These are phyloP conservation scores for Termitomyces sp. DNA, from an alignment of 768 basidiomycete species.

Conservation along the genomic window DNA sequence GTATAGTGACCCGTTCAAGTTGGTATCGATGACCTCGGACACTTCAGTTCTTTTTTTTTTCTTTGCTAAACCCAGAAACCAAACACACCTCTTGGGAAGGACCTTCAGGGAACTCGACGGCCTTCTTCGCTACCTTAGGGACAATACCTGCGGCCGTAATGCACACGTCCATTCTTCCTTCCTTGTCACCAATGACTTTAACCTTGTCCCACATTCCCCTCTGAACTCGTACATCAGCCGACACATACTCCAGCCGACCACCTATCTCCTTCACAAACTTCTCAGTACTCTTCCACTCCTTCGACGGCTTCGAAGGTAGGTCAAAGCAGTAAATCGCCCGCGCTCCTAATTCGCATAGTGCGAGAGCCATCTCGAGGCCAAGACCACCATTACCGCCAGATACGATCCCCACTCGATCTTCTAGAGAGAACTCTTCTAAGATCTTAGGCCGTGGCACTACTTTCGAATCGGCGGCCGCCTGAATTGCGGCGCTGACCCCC, in stretches of 20 bases:
- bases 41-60: neutral
- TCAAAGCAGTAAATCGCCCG: constrained; percentile 69
- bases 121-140: constrained; percentile 45
- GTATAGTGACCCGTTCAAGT: constrained; percentile 58
- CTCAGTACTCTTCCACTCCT: constrained; percentile 52
- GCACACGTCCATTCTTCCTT: constrained; percentile 39
- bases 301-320: constrained; percentile 50
- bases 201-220: constrained; percentile 51
- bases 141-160: constrained; percentile 76
- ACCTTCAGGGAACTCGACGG: constrained; percentile 59
- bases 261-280: constrained; percentile 48
- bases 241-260: constrained; percentile 55
- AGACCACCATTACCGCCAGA: neutral
- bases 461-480: constrained; percentile 33
- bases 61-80: neutral
- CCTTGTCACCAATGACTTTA: constrained; percentile 52
- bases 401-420: neutral
- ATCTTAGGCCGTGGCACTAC: constrained; percentile 46
- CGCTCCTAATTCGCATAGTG: constrained; percentile 69
- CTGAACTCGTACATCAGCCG: constrained; percentile 65
- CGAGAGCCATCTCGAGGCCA: constrained; percentile 1
- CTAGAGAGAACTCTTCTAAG: neutral
- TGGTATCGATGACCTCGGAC: constrained; percentile 61
- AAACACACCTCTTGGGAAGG: constrained; percentile 52
- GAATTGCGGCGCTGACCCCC: constrained; percentile 59